Evolutionary conservation across 2,329 filamentous ascomycete genomes (phyloP), one percentile per base, ranked within the genome.

Genomic region (Colletotrichum cereale): DNA sequence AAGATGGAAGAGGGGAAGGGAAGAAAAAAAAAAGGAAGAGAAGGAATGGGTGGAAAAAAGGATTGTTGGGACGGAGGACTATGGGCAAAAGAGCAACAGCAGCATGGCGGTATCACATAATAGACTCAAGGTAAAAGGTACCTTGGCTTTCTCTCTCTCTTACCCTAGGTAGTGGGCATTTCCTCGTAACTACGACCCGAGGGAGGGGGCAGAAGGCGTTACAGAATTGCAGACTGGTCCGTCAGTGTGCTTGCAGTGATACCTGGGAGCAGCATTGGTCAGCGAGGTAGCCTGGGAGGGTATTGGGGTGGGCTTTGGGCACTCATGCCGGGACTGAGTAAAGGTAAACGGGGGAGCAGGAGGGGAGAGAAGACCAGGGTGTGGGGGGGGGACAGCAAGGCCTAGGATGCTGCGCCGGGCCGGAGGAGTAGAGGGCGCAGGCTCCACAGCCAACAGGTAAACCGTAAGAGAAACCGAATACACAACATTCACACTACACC

Each of bases 201-300:
- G 64, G 67, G 63, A 58, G 61, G 61, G 56, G 64, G 68, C 64
- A 56, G 67, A 62, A 56, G 57, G 64, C 65, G 68, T 71, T 71
- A 71, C 68, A 71, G 68, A 71, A 66, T 71, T 71, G 68, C 68
- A 71, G 65, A 71, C 48, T 68, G 18, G 42, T 66, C 50, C 52
- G 68, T 71, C 68, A 71, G 52, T 68, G 68, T 71, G 68, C 53
- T 63, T 71, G 68, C 68, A 71, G 68, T 68, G 65, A 63, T 63
- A 70, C 57, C 38, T 66, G 7, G 53, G 36, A 42, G 55, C 38
- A 31, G 68, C 65, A 71, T 68, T 71, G 68, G 68, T 63, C 68
- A 63, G 68, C 44, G 44, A 40, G 31, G 42, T 63, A 62, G 57
- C 38, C 55, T 44, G 42, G 52, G 24, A n/a, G 10, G 61, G 47